Evolutionary conservation across 805 yeast species (phyloP).

Genomic region (Wickerhamiella azyma): DNA sequence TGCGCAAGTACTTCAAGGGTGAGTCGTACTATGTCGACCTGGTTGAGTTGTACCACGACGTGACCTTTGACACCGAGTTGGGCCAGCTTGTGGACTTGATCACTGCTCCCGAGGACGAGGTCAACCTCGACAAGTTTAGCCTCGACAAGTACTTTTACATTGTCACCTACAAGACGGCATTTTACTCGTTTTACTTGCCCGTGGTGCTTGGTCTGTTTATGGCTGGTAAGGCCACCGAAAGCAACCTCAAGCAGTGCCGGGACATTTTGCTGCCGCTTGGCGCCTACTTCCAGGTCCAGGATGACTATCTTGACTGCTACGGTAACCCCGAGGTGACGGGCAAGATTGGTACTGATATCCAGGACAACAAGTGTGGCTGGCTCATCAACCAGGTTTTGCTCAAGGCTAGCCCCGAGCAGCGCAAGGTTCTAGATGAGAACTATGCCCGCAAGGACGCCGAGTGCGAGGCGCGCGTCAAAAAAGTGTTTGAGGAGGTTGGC

Average conservation of each 20-base stretch:
- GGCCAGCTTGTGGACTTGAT: slow-evolving; percentile 92
- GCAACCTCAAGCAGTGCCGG: slow-evolving; percentile 74
- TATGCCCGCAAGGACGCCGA: slow-evolving; percentile 74
- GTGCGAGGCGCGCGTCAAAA: slow-evolving; percentile 54
- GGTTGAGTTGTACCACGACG: slow-evolving; percentile 89
- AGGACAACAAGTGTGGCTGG: slow-evolving; percentile 98
- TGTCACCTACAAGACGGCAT: slow-evolving; percentile 94
- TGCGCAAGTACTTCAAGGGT: slow-evolving; percentile 74
- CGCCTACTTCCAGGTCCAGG: slow-evolving; percentile 97
- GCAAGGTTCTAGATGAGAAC: slow-evolving; percentile 67
- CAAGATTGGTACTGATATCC: slow-evolving; percentile 95
- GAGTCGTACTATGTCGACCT: slow-evolving; percentile 80
- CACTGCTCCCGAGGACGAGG: slow-evolving; percentile 93
- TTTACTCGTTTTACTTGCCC: slow-evolving; percentile 92
- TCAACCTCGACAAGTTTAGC: slow-evolving; percentile 76
- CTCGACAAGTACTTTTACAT: slow-evolving; percentile 86
- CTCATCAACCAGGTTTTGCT: slow-evolving; percentile 83
- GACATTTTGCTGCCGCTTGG: slow-evolving; percentile 89
- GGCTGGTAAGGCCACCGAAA: slow-evolving; percentile 59
- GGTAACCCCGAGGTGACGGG: slow-evolving; percentile 97
- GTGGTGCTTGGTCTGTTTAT: slow-evolving; percentile 93
- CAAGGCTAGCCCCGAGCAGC: slow-evolving; percentile 66
- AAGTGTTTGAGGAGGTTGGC: slow-evolving; percentile 58
- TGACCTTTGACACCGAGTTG: slow-evolving; percentile 92
- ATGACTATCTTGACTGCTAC: slow-evolving; percentile 90